Conservation (phyloP, 805 yeast species). For the Maudiozyma barnettii region DNA sequence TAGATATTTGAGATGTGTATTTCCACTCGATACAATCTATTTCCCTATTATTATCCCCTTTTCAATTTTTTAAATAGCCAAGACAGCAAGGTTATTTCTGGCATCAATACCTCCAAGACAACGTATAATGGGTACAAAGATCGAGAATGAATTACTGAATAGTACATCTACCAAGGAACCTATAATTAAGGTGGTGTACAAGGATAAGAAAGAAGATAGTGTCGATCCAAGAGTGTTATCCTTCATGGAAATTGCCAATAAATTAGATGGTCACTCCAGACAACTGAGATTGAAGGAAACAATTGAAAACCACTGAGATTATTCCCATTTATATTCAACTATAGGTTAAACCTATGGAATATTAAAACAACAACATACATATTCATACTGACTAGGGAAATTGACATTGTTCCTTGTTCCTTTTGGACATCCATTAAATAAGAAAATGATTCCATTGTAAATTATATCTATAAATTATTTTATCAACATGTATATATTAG, state of each 20-base stretch:
- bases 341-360: not conserved
- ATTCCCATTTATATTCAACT: no score
- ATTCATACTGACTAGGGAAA: no score
- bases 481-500: not conserved
- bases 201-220: constrained; percentile 64
- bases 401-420: no score
- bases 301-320: constrained; percentile 32
- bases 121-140: constrained; percentile 44
- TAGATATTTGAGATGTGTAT: not conserved
- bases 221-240: constrained; percentile 53
- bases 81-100: constrained; percentile 69
- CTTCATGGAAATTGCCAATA: constrained; percentile 53
- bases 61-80: constrained; percentile 35
- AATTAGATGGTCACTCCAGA: constrained; percentile 77
- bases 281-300: constrained; percentile 66
- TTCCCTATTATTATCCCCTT: not conserved
- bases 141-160: constrained; percentile 55
- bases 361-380: no score
- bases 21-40: not conserved
- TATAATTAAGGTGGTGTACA: constrained; percentile 66
- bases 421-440: no score
- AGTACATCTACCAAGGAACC: constrained; percentile 41
- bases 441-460: no score
- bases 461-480: no score
- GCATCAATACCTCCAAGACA: constrained; percentile 71